Percentiles rank a stretch among this genome's conserved stretches.
Evolutionary conservation across 2,329 filamentous ascomycete genomes (phyloP).

Genomic region (Westerdykella ornata): DNA sequence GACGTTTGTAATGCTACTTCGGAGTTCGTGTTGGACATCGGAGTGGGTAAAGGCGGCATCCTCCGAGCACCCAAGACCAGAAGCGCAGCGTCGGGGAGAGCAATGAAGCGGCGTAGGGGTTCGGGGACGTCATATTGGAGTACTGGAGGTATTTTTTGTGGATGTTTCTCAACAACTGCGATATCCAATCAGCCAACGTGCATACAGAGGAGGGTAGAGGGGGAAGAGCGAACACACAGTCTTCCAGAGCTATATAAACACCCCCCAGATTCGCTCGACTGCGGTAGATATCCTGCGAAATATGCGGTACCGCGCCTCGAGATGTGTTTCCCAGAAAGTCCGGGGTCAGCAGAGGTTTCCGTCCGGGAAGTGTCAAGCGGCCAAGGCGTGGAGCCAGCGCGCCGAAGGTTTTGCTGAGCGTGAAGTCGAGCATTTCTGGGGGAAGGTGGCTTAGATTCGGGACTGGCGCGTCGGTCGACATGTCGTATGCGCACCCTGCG

Average conservation of each 20-base stretch:
- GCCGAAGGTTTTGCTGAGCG: slow-evolving; percentile 35
- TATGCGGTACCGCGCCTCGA: slow-evolving; percentile 75
- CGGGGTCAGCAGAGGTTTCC: slow-evolving; percentile 69
- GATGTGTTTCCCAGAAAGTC: slow-evolving; percentile 75
- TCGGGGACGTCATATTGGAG: slow-evolving; percentile 44
- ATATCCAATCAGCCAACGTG: slow-evolving; percentile 34
- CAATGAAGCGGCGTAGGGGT: slow-evolving; percentile 69
- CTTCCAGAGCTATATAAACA: slow-evolving; percentile 79
- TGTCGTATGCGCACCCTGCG: background rate
- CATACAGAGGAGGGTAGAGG: slow-evolving; percentile 3
- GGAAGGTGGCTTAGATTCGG: slow-evolving; percentile 17
- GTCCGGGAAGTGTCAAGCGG: slow-evolving; percentile 54
- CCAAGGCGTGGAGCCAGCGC: slow-evolving; percentile 58
- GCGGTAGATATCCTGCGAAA: slow-evolving; percentile 75
- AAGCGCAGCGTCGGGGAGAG: slow-evolving; percentile 57
- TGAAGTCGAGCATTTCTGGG: slow-evolving; percentile 42
- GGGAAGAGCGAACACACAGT: slow-evolving; percentile 62
- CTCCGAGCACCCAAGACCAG: slow-evolving; percentile 72
- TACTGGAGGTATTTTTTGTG: slow-evolving; percentile 45
- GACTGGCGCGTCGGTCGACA: background rate
- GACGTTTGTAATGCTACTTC: slow-evolving; percentile 76
- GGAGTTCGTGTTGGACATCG: slow-evolving; percentile 60
- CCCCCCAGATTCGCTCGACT: slow-evolving; percentile 60
- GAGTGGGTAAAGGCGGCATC: slow-evolving; percentile 65
- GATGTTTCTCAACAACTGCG: slow-evolving; percentile 57